Evolutionary conservation across 352 stramenopile species (phyloP).

Genomic region (Globisporangium okanoganense): DNA sequence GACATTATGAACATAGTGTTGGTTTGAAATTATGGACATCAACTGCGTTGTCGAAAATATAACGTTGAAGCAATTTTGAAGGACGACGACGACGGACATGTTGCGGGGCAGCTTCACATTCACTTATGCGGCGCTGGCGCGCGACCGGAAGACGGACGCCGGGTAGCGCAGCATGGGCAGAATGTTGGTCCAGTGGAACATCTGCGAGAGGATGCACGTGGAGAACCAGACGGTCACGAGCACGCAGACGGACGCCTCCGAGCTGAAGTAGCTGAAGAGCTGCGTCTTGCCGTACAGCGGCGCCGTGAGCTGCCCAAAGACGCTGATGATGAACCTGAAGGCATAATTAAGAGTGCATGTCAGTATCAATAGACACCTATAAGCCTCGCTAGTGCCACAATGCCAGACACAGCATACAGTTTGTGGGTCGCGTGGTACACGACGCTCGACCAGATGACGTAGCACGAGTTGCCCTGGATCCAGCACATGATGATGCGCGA

Average conservation of each 20-base stretch:
- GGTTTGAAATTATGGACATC: no score
- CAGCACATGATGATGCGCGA: constrained; percentile 90
- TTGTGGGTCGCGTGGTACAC: constrained; percentile 86
- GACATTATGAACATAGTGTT: no score
- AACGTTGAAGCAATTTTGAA: constrained; percentile 1
- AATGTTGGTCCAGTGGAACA: constrained; percentile 82
- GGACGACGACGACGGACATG: background rate
- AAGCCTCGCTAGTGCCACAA: background rate
- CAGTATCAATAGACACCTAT: background rate
- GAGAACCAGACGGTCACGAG: constrained; percentile 88
- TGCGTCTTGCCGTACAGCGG: constrained; percentile 78
- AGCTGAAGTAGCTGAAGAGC: constrained; percentile 86
- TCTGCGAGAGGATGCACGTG: constrained; percentile 85
- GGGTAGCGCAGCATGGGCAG: constrained; percentile 62
- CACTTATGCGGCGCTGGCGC: constrained; percentile 36
- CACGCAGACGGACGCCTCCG: constrained; percentile 75
- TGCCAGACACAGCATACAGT: constrained; percentile 45
- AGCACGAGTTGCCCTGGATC: constrained; percentile 87
- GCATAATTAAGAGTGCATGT: background rate
- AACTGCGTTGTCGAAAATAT: background rate
- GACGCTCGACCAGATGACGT: constrained; percentile 87
- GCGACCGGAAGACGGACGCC: constrained; percentile 26
- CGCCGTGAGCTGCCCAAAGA: constrained; percentile 83
- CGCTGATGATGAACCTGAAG: constrained; percentile 79
- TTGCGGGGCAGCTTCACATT: background rate